Percentiles rank a stretch among this genome's conserved stretches.
Conservation (phyloP, 2,329 filamentous ascomycete species). For the Pseudopithomyces chartarum region DNA sequence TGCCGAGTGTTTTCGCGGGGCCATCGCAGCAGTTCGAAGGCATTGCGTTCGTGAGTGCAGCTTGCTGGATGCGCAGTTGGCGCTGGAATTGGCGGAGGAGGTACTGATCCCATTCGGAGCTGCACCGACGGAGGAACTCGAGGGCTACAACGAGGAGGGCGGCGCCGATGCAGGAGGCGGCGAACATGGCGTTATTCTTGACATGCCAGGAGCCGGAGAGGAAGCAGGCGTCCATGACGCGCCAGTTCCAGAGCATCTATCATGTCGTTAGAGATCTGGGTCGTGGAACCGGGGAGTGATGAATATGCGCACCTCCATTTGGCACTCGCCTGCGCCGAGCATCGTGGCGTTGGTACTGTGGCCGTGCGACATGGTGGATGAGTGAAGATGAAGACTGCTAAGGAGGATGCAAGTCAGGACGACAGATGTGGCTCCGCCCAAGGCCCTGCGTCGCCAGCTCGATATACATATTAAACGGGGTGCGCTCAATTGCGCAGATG, state of each 20-base stretch:
- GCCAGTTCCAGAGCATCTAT: constrained; percentile 87
- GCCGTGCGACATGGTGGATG: constrained; percentile 22
- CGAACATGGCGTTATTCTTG: constrained; percentile 72
- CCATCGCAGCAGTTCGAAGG: constrained; percentile 33
- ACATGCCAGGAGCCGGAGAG: constrained; percentile 72
- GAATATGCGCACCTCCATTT: constrained; percentile 42
- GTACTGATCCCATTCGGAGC: constrained; percentile 74
- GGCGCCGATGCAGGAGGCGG: constrained; percentile 78
- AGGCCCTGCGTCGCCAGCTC: not conserved
- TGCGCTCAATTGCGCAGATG: constrained; percentile 6
- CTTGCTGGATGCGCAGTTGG: constrained; percentile 32
- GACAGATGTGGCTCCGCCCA: not conserved
- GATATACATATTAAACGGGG: constrained; percentile 15
- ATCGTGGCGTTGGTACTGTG: constrained; percentile 16
- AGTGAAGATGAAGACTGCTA: too few relatives aligned
- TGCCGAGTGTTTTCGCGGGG: constrained; percentile 22
- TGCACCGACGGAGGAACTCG: constrained; percentile 71
- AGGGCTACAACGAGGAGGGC: constrained; percentile 74
- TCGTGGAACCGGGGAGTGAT: too few relatives aligned
- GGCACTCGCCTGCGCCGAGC: constrained; percentile 37
- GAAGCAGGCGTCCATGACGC: constrained; percentile 74
- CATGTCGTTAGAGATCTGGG: too few relatives aligned
- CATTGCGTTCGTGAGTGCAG: constrained; percentile 20
- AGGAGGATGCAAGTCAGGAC: too few relatives aligned
- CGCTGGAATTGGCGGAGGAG: constrained; percentile 61